Evolutionary conservation across 2,329 filamentous ascomycete species (phyloP).

Genomic region (Dothistroma pini): DNA sequence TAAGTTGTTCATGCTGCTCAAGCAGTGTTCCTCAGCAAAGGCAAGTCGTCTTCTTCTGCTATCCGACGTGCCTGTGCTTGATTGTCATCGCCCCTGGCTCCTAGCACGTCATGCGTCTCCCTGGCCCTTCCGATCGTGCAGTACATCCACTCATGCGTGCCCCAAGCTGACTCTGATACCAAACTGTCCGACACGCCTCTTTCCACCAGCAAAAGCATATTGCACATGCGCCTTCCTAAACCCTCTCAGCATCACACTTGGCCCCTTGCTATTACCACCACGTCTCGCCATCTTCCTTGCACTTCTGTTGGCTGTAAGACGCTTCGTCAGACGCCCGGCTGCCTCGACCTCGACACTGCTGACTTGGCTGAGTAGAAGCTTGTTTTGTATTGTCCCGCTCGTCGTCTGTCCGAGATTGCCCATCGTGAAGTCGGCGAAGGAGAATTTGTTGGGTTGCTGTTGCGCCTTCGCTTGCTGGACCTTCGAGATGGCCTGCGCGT

Average conservation of each 20-base stretch:
- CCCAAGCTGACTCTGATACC: constrained; percentile 31
- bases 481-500: constrained; percentile 22
- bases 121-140: too few species aligned
- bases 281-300: constrained; percentile 30
- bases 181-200: constrained; percentile 33
- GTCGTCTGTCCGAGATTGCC: constrained; percentile 19
- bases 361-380: constrained; percentile 29
- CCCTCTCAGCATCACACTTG: constrained; percentile 28
- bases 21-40: too few species aligned
- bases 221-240: constrained; percentile 29
- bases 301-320: constrained; percentile 33
- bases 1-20: too few species aligned
- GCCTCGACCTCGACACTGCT: constrained; percentile 30
- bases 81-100: too few species aligned
- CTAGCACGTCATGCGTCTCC: neutral
- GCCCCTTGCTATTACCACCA: constrained; percentile 29
- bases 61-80: too few species aligned
- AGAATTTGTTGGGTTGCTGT: constrained; percentile 18
- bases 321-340: constrained; percentile 34
- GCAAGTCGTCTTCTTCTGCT: too few species aligned
- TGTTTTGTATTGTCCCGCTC: constrained; percentile 24
- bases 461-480: constrained; percentile 27
- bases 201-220: constrained; percentile 25
- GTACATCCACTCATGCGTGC: constrained; percentile 21
- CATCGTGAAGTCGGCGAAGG: constrained; percentile 23